Evolutionary conservation across 805 yeast genomes (phyloP).

Genomic region (Wickerhamiella sorbophila): DNA sequence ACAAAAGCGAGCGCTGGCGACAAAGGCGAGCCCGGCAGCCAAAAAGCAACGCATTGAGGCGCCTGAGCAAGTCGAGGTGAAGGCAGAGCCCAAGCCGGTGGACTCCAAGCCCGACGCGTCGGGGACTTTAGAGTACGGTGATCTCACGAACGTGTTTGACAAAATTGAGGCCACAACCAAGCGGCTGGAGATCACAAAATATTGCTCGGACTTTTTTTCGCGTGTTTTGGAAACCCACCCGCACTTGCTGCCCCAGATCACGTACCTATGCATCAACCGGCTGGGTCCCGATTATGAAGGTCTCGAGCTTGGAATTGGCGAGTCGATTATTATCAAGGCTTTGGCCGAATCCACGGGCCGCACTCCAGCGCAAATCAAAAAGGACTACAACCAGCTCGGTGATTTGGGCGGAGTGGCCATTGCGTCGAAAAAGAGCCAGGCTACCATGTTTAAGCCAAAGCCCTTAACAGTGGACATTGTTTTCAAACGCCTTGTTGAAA

Average conservation of each 20-base stretch:
- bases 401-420: slow-evolving; percentile 86
- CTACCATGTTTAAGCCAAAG: slow-evolving; percentile 86
- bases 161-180: slow-evolving; percentile 68
- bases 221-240: slow-evolving; percentile 45
- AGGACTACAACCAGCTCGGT: slow-evolving; percentile 65
- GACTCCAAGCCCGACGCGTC: neutral
- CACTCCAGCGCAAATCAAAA: slow-evolving; percentile 50
- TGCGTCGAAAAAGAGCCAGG: slow-evolving; percentile 68
- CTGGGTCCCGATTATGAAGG: slow-evolving; percentile 96
- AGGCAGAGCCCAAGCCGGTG: neutral
- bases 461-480: slow-evolving; percentile 62
- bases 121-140: slow-evolving; percentile 29
- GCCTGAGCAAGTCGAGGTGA: neutral
- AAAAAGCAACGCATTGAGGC: neutral
- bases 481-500: slow-evolving; percentile 55
- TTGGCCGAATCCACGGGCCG: slow-evolving; percentile 84
- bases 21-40: neutral
- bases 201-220: slow-evolving; percentile 58
- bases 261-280: slow-evolving; percentile 75
- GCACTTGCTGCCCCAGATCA: slow-evolving; percentile 45
- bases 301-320: slow-evolving; percentile 86
- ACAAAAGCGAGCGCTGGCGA: slow-evolving; percentile 7
- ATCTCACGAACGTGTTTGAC: slow-evolving; percentile 54
- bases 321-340: slow-evolving; percentile 73
- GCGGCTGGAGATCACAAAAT: slow-evolving; percentile 64